Evolutionary conservation across 2,329 filamentous ascomycete species (phyloP).

Genomic region (Ampelomyces quisqualis): DNA sequence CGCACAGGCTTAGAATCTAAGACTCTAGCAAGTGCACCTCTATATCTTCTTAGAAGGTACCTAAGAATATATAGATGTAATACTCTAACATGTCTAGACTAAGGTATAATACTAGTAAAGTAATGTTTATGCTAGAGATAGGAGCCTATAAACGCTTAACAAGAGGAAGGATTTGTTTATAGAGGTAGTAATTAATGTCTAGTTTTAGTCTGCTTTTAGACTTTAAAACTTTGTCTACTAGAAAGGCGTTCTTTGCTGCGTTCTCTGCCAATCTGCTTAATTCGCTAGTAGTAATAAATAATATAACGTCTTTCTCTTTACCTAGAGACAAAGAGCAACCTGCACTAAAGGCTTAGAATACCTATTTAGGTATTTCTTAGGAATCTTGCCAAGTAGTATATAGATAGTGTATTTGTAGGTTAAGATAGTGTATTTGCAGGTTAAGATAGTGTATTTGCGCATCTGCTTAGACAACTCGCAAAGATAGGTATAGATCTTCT

Average conservation of each 20-base stretch:
- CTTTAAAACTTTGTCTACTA: conserved; percentile 81
- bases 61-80: conserved; percentile 63
- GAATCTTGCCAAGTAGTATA: conserved; percentile 93
- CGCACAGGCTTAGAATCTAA: conserved; percentile 77
- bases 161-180: conserved; percentile 97
- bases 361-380: conserved; percentile 89
- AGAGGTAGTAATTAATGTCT: conserved; percentile 96
- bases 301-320: conserved; percentile 90
- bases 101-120: conserved; percentile 87
- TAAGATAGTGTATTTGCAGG: conserved; percentile 91
- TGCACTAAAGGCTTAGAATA: conserved; percentile 97
- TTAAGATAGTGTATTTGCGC: conserved; percentile 73
- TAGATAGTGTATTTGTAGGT: too few species aligned
- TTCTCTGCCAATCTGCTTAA: conserved; percentile 64
- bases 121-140: conserved; percentile 86
- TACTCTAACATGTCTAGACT: conserved; percentile 91
- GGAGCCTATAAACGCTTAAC: conserved; percentile 97
- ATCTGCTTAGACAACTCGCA: conserved; percentile 82
- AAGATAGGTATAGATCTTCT: conserved; percentile 90
- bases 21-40: conserved; percentile 85
- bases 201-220: conserved; percentile 72
- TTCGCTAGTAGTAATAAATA: conserved; percentile 83
- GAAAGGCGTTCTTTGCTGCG: conserved; percentile 85
- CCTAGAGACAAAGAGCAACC: conserved; percentile 84
- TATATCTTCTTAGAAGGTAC: conserved; percentile 46